Evolutionary conservation across 164 flowering plant genomes (phyloP).

Genomic region (Nymphaea thermarum): DNA sequence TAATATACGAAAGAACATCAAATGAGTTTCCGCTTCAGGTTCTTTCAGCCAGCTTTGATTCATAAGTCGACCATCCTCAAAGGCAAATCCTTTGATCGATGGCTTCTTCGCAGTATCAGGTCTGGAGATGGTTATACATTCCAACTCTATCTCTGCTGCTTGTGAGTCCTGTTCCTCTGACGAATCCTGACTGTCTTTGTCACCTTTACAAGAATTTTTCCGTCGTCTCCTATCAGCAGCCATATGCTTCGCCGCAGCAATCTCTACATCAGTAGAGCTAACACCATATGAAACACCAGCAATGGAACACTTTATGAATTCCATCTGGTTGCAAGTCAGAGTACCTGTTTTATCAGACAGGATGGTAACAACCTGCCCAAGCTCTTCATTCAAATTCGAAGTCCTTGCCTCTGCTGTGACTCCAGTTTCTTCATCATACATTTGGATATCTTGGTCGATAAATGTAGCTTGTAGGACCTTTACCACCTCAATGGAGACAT

Average conservation of each 20-base stretch:
- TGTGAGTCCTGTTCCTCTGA: slow-evolving; percentile 4
- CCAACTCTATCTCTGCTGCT: slow-evolving; percentile 48
- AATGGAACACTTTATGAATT: slow-evolving; percentile 85
- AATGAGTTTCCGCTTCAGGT: slow-evolving; percentile 31
- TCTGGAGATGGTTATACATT: slow-evolving; percentile 36
- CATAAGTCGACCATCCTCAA: slow-evolving; percentile 71
- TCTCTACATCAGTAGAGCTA: slow-evolving; percentile 76
- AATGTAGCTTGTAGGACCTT: slow-evolving; percentile 80
- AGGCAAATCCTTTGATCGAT: slow-evolving; percentile 67
- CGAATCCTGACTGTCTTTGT: neutral
- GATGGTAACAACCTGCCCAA: slow-evolving; percentile 92
- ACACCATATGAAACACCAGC: slow-evolving; percentile 81
- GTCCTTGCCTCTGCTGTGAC: slow-evolving; percentile 71
- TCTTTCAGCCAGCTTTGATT: slow-evolving; percentile 69
- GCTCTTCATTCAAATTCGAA: slow-evolving; percentile 90
- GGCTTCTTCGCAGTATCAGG: slow-evolving; percentile 18
- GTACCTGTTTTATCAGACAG: slow-evolving; percentile 96
- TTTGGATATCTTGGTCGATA: slow-evolving; percentile 66
- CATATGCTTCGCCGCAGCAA: slow-evolving; percentile 79
- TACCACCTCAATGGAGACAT: slow-evolving; percentile 88
- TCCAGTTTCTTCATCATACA: slow-evolving; percentile 83
- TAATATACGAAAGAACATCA: slow-evolving; percentile 59
- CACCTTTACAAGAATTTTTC: neutral
- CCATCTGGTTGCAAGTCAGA: slow-evolving; percentile 96
- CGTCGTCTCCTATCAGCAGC: slow-evolving; percentile 28